Conservation (phyloP, 2,329 filamentous ascomycete species). For the Aspergillus sp. region DNA sequence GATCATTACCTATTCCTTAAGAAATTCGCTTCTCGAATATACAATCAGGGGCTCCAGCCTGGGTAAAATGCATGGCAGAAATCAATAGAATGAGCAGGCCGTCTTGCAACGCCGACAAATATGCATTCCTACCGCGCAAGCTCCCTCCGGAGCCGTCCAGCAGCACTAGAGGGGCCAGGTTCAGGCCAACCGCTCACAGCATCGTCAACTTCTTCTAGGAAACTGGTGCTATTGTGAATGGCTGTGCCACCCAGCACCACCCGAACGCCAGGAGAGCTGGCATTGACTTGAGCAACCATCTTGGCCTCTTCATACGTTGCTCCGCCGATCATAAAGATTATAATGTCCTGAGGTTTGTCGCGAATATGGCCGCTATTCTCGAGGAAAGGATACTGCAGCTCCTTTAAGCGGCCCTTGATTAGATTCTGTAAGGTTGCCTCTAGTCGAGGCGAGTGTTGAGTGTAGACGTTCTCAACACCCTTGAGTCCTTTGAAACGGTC, state of each 20-base stretch:
- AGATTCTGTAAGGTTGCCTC: slow-evolving; percentile 87
- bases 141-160: slow-evolving; percentile 61
- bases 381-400: slow-evolving; percentile 88
- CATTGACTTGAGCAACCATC: slow-evolving; percentile 92
- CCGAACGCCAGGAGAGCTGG: slow-evolving; percentile 79
- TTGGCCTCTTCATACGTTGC: slow-evolving; percentile 97
- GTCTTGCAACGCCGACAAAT: slow-evolving; percentile 9
- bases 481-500: slow-evolving; percentile 92
- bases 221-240: slow-evolving; percentile 82
- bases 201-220: slow-evolving; percentile 89
- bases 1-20: too few species aligned
- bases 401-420: slow-evolving; percentile 83
- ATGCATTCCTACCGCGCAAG: slow-evolving; percentile 47
- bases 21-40: not conserved
- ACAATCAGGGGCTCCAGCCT: not conserved
- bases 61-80: not conserved
- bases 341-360: slow-evolving; percentile 94
- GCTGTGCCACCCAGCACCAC: slow-evolving; percentile 86
- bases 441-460: slow-evolving; percentile 86
- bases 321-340: slow-evolving; percentile 92
- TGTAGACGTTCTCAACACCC: slow-evolving; percentile 98
- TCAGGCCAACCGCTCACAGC: slow-evolving; percentile 85
- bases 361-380: slow-evolving; percentile 81
- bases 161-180: slow-evolving; percentile 56
- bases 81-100: not conserved